A percentile compares a stretch with the other conserved stretches of the same genome.
These are phyloP conservation scores for Skeletonema costatum DNA, from an alignment of 108 stramenopile genomes.

Conservation along the genomic window DNA sequence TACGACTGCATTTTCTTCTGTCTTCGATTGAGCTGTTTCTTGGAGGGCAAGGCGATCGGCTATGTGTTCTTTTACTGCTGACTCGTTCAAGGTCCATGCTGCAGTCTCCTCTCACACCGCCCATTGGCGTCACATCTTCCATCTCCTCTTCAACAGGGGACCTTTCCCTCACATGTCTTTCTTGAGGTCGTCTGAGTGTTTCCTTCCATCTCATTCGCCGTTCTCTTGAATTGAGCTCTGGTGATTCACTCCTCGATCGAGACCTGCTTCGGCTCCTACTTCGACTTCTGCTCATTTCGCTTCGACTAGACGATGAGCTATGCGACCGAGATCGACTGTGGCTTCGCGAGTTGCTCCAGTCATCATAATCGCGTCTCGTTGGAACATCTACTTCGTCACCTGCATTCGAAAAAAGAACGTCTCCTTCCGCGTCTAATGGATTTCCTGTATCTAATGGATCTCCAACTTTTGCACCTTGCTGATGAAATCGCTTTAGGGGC, in stretches of 20 bases:
- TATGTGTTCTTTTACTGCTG: background rate
- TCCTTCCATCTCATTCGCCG: constrained; percentile 6
- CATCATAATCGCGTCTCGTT: background rate
- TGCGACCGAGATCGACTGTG: background rate
- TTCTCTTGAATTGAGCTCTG: constrained; percentile 1
- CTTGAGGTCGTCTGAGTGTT: background rate
- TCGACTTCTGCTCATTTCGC: constrained; percentile 10
- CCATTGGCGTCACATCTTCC: background rate
- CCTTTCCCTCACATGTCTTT: background rate
- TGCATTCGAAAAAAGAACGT: background rate
- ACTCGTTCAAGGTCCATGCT: background rate
- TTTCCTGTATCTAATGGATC: background rate
- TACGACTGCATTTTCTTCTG: background rate
- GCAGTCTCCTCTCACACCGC: background rate
- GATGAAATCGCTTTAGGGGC: background rate
- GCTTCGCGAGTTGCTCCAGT: background rate
- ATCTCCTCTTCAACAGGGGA: background rate
- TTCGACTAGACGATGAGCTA: constrained; percentile 2
- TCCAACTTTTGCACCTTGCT: background rate
- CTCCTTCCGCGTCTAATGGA: background rate
- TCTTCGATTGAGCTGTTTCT: background rate
- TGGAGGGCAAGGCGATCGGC: background rate
- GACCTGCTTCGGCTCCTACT: constrained; percentile 24
- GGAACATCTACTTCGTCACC: background rate
- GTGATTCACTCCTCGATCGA: constrained; percentile 3